phyloP scores from a whole-genome alignment of 345 rosid species.

The Eucalyptus decipiens region DNA sequence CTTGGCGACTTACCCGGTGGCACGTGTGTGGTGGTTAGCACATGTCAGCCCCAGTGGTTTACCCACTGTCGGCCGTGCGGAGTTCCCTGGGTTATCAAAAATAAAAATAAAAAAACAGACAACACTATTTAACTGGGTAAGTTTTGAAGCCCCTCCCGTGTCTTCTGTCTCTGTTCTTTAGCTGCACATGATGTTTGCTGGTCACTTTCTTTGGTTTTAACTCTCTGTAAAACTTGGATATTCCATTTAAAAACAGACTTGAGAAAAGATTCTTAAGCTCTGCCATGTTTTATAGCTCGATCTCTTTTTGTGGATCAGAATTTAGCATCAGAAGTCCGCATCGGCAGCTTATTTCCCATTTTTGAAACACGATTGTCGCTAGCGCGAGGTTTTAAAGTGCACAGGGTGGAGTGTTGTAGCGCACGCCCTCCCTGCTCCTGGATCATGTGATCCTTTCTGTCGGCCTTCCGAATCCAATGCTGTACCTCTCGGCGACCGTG shows the following conservation, averaged over 20 bases:
- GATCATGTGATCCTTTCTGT: not conserved
- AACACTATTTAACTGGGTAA: not conserved
- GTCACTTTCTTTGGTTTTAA: not conserved
- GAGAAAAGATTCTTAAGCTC: not conserved
- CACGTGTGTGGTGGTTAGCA: too few species aligned
- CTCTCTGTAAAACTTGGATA: not conserved
- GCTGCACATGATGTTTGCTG: not conserved
- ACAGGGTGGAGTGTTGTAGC: not conserved
- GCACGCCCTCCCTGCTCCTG: not conserved
- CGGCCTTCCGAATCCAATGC: not conserved
- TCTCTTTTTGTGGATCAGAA: not conserved
- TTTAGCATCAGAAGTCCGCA: not conserved
- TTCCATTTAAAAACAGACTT: not conserved
- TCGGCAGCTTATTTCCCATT: not conserved
- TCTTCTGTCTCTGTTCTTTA: not conserved
- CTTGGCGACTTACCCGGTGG: too few species aligned
- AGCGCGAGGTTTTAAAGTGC: not conserved
- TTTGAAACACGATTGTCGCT: not conserved
- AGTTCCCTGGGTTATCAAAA: rapidly evolving
- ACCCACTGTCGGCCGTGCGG: too few species aligned
- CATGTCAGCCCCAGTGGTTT: too few species aligned
- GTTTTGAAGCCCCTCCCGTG: not conserved
- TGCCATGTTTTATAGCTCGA: not conserved
- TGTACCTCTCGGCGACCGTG: not conserved
- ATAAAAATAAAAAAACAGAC: not conserved